Base-by-base conservation (phyloP, 2,329 filamentous ascomycete species). In the Botrytis paeoniae region DNA sequence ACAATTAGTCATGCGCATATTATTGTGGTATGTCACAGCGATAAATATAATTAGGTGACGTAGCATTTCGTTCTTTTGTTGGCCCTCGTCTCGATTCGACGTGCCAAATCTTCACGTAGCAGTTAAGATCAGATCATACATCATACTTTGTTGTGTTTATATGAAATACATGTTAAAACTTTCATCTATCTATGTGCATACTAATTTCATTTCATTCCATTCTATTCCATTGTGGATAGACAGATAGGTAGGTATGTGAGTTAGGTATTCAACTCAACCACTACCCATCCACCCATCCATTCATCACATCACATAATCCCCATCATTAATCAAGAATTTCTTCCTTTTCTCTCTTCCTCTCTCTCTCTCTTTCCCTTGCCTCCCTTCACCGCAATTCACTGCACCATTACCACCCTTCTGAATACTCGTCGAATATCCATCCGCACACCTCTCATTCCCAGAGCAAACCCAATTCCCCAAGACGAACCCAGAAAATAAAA, bases 291-390 rank as follows among this genome's bases (percentile, higher is more conserved):
- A 51, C 6, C 10, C 22, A n/a, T 51, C 48, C 2, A n/a, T 51
- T 10, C 4, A 54, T 54, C 12, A n/a, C 5, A 54, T 54, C 25
- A n/a, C 48, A 16, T n/a, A 18, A 57, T 9, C 51, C 14, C n/a
- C 51, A 57, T 54, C 51, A 57, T 57, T 32, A 29, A 57, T 57
- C 12, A 8, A 29, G 25, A 29, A 9, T 16, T 7, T 54, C 25
- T 18, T n/a, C 4, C 22, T 4, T 51, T 25, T 14, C 48, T n/a
- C 51, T 16, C 5, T 54, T 2, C 25, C 14, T 51, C 4, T 48
- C 10, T 2, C 22, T 12, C 9, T 2, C 22, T n/a, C n/a, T 2
- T 25, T n/a, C 2, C 25, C 48, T 12, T 10, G 5, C 5, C 14
- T 48, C 22, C 20, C 45, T 45, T 51, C 45, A 12, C 45, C 10